A percentile compares a stretch with the other conserved stretches of the same genome.
Conservation (phyloP, 2,329 filamentous ascomycete genomes). For the Fragosphaeria purpurea region DNA sequence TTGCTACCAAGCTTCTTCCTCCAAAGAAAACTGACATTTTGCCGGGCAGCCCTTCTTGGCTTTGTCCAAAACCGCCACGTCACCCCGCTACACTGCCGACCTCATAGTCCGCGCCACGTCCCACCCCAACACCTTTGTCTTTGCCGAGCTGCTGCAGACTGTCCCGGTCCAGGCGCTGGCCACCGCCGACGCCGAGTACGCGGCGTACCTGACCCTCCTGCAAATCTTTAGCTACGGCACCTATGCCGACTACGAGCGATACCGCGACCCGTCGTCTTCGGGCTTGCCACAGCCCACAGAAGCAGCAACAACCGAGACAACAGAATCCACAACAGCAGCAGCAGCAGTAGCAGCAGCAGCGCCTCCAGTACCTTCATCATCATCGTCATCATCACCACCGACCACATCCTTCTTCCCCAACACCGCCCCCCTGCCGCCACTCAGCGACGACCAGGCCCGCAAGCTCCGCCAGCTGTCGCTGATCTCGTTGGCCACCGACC, state of each 20-base stretch:
- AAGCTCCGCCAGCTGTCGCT: slow-evolving; percentile 91
- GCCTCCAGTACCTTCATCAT: neutral
- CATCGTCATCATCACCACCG: neutral
- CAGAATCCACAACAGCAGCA: neutral
- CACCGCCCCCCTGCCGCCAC: slow-evolving; percentile 47
- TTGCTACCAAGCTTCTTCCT: too few species aligned
- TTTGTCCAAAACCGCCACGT: slow-evolving; percentile 75
- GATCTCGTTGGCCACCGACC: slow-evolving; percentile 64
- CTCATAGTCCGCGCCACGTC: slow-evolving; percentile 82
- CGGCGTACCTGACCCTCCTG: slow-evolving; percentile 58
- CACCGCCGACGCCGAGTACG: slow-evolving; percentile 44
- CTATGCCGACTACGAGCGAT: slow-evolving; percentile 59
- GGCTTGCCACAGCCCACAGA: neutral
- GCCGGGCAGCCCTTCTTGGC: slow-evolving; percentile 71
- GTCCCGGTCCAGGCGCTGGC: slow-evolving; percentile 68
- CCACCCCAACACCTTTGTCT: slow-evolving; percentile 82
- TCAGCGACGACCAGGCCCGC: slow-evolving; percentile 61
- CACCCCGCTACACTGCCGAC: slow-evolving; percentile 74
- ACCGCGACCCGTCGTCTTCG: neutral
- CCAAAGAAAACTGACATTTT: neutral
- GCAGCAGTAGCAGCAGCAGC: neutral
- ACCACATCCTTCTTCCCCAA: slow-evolving; percentile 5
- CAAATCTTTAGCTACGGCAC: slow-evolving; percentile 90
- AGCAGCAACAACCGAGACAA: neutral
- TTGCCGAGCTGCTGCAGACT: slow-evolving; percentile 80